These are phyloP conservation scores for Vitis hybrid DNA, from an alignment of 177 flowering plant species.

Conservation along the genomic window DNA sequence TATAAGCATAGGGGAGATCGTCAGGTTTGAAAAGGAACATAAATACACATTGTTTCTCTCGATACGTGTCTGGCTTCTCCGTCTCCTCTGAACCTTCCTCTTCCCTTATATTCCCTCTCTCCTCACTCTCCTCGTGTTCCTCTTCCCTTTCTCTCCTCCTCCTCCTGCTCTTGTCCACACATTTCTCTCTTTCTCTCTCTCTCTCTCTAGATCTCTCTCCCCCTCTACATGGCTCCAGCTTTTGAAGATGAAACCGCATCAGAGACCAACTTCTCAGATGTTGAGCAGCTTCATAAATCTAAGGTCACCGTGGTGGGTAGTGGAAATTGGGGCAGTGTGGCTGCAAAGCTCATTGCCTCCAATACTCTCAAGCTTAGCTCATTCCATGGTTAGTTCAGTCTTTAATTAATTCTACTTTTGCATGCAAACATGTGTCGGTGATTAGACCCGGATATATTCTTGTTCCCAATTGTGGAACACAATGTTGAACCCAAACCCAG, in stretches of 20 bases:
- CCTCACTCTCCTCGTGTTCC: conserved; percentile 3
- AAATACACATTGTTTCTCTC: conserved; percentile 31
- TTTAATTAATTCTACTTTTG: not conserved
- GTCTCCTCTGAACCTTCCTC: conserved; percentile 20
- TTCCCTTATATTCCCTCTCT: conserved; percentile 8
- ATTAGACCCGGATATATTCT: not conserved
- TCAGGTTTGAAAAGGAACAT: conserved; percentile 25
- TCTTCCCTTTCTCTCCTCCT: not conserved
- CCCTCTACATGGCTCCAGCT: conserved; percentile 31
- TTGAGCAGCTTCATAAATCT: conserved; percentile 26
- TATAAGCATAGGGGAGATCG: conserved; percentile 32
- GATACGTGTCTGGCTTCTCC: conserved; percentile 49
- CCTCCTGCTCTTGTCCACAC: conserved; percentile 2
- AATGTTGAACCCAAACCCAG: not conserved
- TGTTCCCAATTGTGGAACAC: not conserved
- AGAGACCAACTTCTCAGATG: conserved; percentile 1
- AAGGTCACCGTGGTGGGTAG: conserved; percentile 88
- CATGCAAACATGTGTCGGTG: conserved; percentile 1
- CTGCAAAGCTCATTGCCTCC: conserved; percentile 92
- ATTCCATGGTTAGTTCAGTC: conserved; percentile 58
- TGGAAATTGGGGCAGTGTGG: conserved; percentile 98
- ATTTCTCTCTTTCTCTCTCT: conserved; percentile 10
- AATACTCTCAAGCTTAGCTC: conserved; percentile 63
- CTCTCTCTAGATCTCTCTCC: not conserved
- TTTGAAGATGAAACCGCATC: not conserved